Base-by-base conservation (phyloP, 371 early-diverging fungal genomes). In the Furculomyces boomerangus region DNA sequence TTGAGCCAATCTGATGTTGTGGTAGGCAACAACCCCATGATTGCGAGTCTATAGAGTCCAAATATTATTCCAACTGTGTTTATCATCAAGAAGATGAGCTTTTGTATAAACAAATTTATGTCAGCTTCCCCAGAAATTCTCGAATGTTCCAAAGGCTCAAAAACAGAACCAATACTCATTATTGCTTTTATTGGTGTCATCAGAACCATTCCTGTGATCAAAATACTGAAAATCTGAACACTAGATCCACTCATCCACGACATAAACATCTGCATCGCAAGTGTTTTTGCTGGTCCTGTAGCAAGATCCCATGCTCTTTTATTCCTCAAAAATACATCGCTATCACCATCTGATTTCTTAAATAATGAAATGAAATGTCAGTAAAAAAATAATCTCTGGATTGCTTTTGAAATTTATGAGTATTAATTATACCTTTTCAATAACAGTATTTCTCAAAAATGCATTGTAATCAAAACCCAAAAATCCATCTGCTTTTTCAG, bases 261-360 rank as follows among this genome's bases (percentile, higher is more conserved):
- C 98, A 98, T 98, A 67, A 98, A 81, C 25, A 78, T 88, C 57
- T 93, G 93, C 95, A 94, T 95, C 0, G 95, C 93, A 28, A 93
- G 80, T 44, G 81, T 81, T 63, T 94, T 95, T 47, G 82, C 90
- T 14, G 90, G 88, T 0, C 79, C 81, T 57, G 88, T 73, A 0
- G 97, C 93, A n/a, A 82, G 76, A 64, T 96, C 94, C 93, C 91
- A 93, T 22, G 93, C 94, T 81, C 91, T 88, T 84, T 90, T 67
- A 28, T 55, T 49, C n/a, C 61, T 67, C 41, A 71, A 51, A n/a
- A 43, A 58, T 30, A 46, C 30, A 22, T 67, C 67, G 22, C 56
- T 50, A 31, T 47, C 51, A 20, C 55, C 54, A 25, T 60, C 30
- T 37, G 18, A 35, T 27, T 60, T 74, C n/a, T n/a, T n/a, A n/a